phyloP scores from a whole-genome alignment of 306 rosid species.

The Cucurbita maxima region DNA sequence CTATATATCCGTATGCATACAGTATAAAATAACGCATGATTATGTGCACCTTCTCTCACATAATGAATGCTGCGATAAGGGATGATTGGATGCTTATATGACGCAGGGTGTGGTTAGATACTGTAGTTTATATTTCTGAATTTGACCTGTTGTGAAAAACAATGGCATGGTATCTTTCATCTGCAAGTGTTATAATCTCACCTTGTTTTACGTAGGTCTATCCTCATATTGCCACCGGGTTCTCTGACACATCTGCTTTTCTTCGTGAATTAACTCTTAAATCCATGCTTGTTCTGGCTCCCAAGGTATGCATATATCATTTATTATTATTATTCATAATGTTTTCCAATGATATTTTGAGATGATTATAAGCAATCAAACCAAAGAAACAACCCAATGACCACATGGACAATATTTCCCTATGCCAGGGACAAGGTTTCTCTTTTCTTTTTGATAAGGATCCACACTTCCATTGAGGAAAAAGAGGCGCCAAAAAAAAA shows the following conservation, averaged over 20 bases:
- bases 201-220: constrained; percentile 51
- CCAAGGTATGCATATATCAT: constrained; percentile 38
- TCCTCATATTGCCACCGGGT: constrained; percentile 90
- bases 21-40: not conserved
- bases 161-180: not conserved
- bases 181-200: not conserved
- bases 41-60: not conserved
- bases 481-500: too few species aligned
- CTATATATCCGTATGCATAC: not conserved
- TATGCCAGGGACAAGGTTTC: too few species aligned
- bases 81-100: not conserved
- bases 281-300: constrained; percentile 88
- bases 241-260: constrained; percentile 91
- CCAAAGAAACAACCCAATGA: not conserved
- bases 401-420: not conserved
- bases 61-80: not conserved
- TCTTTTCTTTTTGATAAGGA: too few species aligned
- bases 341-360: not conserved
- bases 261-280: constrained; percentile 91
- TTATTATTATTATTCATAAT: not conserved
- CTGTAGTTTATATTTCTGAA: not conserved
- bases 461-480: too few species aligned
- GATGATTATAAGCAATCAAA: not conserved
- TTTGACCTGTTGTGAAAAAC: not conserved
- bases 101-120: not conserved